Percentiles rank a stretch among this genome's conserved stretches.
Evolutionary conservation across 1,139 yeast species (phyloP).

Genomic region (Debaryomyces subglobosus): DNA sequence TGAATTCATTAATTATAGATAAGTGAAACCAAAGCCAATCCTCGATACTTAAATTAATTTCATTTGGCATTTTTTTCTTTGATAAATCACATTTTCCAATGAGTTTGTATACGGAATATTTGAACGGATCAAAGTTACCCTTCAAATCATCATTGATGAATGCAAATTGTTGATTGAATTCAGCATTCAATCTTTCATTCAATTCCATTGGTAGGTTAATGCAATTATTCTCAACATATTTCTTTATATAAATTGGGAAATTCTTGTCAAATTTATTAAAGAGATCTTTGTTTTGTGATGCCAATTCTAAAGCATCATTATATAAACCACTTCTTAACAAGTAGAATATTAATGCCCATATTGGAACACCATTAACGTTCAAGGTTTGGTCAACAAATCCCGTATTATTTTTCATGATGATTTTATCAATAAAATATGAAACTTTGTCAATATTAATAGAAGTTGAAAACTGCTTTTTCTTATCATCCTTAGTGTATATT

Average conservation of each 20-base stretch:
- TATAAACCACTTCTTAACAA: conserved; percentile 81
- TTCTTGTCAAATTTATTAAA: conserved; percentile 85
- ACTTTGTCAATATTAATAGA: conserved; percentile 76
- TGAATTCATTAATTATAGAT: conserved; percentile 64
- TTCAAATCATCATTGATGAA: conserved; percentile 54
- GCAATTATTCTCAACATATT: conserved; percentile 64
- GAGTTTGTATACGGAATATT: conserved; percentile 86
- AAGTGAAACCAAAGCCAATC: conserved; percentile 98
- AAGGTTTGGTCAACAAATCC: conserved; percentile 39
- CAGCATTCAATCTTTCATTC: conserved; percentile 71
- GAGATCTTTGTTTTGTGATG: conserved; percentile 41
- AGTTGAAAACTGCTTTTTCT: conserved; percentile 51
- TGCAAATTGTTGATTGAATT: conserved; percentile 84
- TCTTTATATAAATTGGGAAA: conserved; percentile 78
- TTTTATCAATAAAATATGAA: conserved; percentile 62
- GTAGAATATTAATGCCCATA: conserved; percentile 90
- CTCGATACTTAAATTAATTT: conserved; percentile 78
- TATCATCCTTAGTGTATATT: conserved; percentile 63
- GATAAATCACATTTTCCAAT: conserved; percentile 88
- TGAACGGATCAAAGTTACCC: conserved; percentile 78
- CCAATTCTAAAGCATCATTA: conserved; percentile 66
- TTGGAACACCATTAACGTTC: conserved; percentile 75
- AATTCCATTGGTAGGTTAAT: conserved; percentile 62
- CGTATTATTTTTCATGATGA: conserved; percentile 42
- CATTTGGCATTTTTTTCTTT: conserved; percentile 71